Conservation (phyloP, 1,284 basidiomycete species). For the Ustilago vetiveriae region DNA sequence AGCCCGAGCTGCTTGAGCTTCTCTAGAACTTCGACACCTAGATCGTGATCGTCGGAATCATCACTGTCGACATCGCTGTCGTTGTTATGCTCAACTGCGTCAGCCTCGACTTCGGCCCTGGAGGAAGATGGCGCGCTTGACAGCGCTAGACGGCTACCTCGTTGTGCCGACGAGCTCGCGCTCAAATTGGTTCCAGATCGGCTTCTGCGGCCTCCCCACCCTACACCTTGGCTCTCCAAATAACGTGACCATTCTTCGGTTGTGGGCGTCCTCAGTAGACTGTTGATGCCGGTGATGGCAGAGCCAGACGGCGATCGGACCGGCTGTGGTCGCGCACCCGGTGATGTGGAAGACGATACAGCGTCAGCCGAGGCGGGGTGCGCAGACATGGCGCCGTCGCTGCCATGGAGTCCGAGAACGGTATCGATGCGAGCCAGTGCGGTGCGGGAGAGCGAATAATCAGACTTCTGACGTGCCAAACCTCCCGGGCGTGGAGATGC, state of each 20-base stretch:
- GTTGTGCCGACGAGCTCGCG: conserved; percentile 40
- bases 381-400: conserved; percentile 1
- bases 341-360: conserved; percentile 2
- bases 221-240: conserved; percentile 56
- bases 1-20: conserved; percentile 46
- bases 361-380: conserved; percentile 17
- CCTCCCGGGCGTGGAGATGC: conserved; percentile 6
- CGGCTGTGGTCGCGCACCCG: conserved; percentile 5
- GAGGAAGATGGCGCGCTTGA: conserved; percentile 14
- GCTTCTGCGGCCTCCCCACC: conserved; percentile 28
- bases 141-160: conserved; percentile 16
- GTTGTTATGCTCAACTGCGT: conserved; percentile 12
- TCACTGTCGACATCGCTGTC: conserved; percentile 43
- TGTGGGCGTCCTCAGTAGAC: conserved; percentile 57
- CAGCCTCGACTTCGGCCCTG: conserved; percentile 16
- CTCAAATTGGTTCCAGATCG: conserved; percentile 30
- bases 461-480: conserved; percentile 23
- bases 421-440: conserved; percentile 31
- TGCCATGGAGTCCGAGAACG: conserved; percentile 12
- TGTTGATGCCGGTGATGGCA: conserved; percentile 14
- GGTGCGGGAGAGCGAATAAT: conserved; percentile 23
- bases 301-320: conserved; percentile 33
- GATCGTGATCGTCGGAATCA: conserved; percentile 41
- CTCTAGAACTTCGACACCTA: conserved; percentile 41
- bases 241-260: conserved; percentile 63